Base-by-base conservation (phyloP, 2,329 filamentous ascomycete genomes). In the Apiospora kogelbergensis region DNA sequence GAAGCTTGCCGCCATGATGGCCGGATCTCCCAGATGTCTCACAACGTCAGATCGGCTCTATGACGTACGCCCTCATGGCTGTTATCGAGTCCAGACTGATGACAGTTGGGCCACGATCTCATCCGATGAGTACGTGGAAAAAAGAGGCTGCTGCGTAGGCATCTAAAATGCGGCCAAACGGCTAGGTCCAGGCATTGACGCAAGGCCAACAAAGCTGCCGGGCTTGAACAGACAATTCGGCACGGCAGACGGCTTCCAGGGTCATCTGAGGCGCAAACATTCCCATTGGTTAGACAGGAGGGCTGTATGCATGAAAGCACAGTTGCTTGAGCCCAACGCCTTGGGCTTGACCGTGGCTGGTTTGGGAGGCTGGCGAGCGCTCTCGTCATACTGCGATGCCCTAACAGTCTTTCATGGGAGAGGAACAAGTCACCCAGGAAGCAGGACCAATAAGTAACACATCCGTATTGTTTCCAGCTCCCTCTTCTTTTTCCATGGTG, bases 181-280 rank as follows among this genome's bases (percentile, higher is more conserved):
- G 73, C 73, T 69, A 78, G 74, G 73, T 72, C 74, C 73, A 76
- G 76, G 74, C 71, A 72, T 73, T 68, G 72, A 77, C 76, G 76
- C 76, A 77, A 72, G 73, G 76, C 77, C 76, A 78, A 72, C 76
- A 71, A 74, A 77, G 70, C 75, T 72, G 68, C 70, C 71, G 64
- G 71, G 70, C 71, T 70, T 70, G 70, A 63, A 45, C 53, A 42
- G 63, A 22, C 11, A 30, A 26, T 22, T 60, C 48, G 66, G 67
- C 20, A 70, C 66, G 57, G 67, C 30, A 66, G 57, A 42, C 60
- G 53, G 67, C 63, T 63, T 66, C 41, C 63, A 41, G 66, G 46
- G 53, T 57, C 24, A 46, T 33, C 5, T 65, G 44, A 67, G 65
- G 67, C 44, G n/a, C 33, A 66, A 41, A 24, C 42, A 13, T 6